Evolutionary conservation across 2,329 filamentous ascomycete genomes (phyloP).

Genomic region (Polychaeton citri): DNA sequence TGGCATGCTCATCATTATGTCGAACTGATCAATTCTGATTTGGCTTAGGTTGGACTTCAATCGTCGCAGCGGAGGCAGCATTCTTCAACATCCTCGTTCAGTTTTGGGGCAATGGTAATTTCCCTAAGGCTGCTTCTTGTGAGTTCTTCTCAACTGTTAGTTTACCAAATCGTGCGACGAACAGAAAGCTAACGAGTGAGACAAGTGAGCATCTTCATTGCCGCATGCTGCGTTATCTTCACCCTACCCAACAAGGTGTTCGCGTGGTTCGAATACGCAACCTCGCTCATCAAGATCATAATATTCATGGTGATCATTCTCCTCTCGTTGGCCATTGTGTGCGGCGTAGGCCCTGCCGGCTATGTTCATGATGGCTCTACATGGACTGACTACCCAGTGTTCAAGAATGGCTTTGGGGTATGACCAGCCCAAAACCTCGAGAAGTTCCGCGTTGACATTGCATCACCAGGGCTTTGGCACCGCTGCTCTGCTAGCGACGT

Average conservation of each 20-base stretch:
- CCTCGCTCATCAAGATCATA: constrained; percentile 15
- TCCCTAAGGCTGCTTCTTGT: too few species aligned
- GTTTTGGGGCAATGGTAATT: too few species aligned
- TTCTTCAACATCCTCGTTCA: too few species aligned
- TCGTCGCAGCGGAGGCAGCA: too few species aligned
- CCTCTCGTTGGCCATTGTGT: constrained; percentile 43
- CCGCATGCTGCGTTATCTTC: constrained; percentile 4
- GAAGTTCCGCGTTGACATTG: too few species aligned
- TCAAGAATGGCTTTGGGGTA: constrained; percentile 39
- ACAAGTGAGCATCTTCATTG: constrained; percentile 12
- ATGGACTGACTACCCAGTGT: constrained; percentile 12
- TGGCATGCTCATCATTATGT: too few species aligned
- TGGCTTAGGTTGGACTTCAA: too few species aligned
- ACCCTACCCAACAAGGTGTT: constrained; percentile 19
- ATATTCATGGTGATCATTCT: constrained; percentile 21
- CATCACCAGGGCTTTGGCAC: too few species aligned
- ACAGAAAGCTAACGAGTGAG: constrained; percentile 10
- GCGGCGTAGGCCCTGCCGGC: constrained; percentile 43
- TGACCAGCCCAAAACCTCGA: too few species aligned
- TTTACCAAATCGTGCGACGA: constrained; percentile 5
- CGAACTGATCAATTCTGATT: too few species aligned
- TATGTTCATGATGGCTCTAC: constrained; percentile 39
- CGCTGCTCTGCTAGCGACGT: too few species aligned
- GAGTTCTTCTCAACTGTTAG: too few species aligned
- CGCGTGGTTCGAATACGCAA: constrained; percentile 19